Evolutionary conservation across 2,329 filamentous ascomycete species (phyloP).

Genomic region (Ceratocystis cacaofunesta): DNA sequence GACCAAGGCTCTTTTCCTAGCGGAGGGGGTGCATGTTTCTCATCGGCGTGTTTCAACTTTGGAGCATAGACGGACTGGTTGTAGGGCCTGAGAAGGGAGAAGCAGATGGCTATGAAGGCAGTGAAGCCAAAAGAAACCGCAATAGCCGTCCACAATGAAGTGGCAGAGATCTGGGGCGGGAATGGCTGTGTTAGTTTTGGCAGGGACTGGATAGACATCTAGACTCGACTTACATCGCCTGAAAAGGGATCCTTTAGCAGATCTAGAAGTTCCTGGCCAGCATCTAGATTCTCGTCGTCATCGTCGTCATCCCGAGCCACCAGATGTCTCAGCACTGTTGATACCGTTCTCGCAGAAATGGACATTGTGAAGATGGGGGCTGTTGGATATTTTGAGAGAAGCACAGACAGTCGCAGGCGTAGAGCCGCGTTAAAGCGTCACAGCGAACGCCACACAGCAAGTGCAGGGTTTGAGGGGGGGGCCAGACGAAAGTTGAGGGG

Average conservation of each 20-base stretch:
- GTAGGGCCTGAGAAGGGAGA: slow-evolving; percentile 81
- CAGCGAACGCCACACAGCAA: not conserved
- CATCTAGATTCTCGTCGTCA: slow-evolving; percentile 19
- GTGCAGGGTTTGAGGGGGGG: not conserved
- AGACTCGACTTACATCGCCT: slow-evolving; percentile 27
- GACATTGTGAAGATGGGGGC: not conserved
- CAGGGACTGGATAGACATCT: not conserved
- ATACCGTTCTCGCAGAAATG: not conserved
- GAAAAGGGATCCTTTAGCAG: slow-evolving; percentile 38
- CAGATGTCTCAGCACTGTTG: slow-evolving; percentile 7
- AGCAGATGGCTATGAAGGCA: slow-evolving; percentile 56
- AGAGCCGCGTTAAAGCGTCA: slow-evolving; percentile 4
- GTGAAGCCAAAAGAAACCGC: slow-evolving; percentile 67
- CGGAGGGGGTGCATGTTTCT: slow-evolving; percentile 74
- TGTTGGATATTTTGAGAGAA: not conserved
- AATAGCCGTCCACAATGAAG: slow-evolving; percentile 64
- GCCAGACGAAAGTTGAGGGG: too few relatives aligned
- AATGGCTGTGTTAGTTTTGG: slow-evolving; percentile 9
- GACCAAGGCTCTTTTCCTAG: slow-evolving; percentile 77
- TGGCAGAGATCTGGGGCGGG: slow-evolving; percentile 17
- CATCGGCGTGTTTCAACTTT: slow-evolving; percentile 81
- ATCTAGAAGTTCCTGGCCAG: slow-evolving; percentile 32
- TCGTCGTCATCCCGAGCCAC: slow-evolving; percentile 2
- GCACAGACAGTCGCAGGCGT: not conserved
- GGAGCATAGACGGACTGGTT: slow-evolving; percentile 90